These are phyloP conservation scores for Mortierella claussenii DNA, from an alignment of 192 early-diverging fungal genomes.

Conservation along the genomic window DNA sequence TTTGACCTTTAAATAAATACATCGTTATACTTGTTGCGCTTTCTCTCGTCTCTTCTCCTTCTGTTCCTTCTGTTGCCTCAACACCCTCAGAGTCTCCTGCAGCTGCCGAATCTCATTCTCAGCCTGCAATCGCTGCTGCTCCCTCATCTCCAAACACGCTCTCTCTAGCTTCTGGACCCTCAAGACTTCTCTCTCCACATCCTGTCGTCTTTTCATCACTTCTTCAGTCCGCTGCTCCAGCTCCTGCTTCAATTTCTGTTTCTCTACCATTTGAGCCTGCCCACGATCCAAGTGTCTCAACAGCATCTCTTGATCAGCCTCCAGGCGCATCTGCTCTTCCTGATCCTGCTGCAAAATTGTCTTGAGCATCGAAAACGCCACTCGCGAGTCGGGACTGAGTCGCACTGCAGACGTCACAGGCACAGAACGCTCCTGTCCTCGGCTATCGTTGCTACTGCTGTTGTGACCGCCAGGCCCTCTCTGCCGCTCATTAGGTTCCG, in stretches of 20 bases:
- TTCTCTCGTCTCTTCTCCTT: neutral
- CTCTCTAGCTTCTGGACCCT: conserved; percentile 13
- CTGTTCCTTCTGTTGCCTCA: conserved; percentile 7
- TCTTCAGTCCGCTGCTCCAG: conserved; percentile 8
- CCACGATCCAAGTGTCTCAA: conserved; percentile 5
- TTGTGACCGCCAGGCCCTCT: neutral
- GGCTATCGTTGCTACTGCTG: neutral
- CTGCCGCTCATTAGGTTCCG: neutral
- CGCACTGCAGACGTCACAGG: conserved; percentile 5
- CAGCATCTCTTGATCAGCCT: conserved; percentile 23
- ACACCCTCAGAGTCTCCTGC: conserved; percentile 9
- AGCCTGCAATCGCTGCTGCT: conserved; percentile 17
- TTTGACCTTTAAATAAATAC: no score
- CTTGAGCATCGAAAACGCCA: conserved; percentile 38
- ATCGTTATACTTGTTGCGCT: neutral
- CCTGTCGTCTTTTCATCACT: conserved; percentile 5
- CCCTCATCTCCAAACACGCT: conserved; percentile 9
- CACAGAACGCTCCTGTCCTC: neutral
- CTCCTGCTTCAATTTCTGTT: neutral
- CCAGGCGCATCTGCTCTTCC: conserved; percentile 38
- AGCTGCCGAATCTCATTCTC: conserved; percentile 23
- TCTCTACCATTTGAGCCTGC: conserved; percentile 6
- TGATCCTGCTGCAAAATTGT: conserved; percentile 16
- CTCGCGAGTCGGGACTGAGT: conserved; percentile 33
- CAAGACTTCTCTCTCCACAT: conserved; percentile 11